phyloP scores from a whole-genome alignment of 2,329 filamentous ascomycete genomes.

The Botrytis tulipae region DNA sequence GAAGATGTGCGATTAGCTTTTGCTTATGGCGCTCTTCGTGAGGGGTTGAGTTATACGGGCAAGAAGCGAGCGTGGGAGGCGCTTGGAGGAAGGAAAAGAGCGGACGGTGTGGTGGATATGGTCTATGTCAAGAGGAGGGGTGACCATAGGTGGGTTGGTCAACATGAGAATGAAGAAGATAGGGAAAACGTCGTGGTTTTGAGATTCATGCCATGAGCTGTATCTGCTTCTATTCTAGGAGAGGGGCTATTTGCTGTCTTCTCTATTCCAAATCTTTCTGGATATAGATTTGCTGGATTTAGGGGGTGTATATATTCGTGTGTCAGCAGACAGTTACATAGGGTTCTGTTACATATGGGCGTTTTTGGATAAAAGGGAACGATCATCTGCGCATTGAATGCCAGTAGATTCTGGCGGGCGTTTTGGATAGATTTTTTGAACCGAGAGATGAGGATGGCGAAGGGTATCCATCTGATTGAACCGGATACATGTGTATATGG shows the following conservation, averaged over 20 bases:
- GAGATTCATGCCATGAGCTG: conserved; percentile 7
- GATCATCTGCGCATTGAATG: background rate
- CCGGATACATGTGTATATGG: background rate
- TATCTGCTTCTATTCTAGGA: background rate
- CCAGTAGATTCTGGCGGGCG: background rate
- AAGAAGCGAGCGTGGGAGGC: conserved; percentile 54
- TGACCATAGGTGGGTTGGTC: conserved; percentile 51
- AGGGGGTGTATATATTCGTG: background rate
- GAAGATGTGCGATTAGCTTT: conserved; percentile 38
- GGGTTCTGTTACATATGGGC: background rate
- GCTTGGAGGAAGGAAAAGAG: conserved; percentile 48
- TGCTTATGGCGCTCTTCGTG: conserved; percentile 49
- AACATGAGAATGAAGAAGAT: conserved; percentile 26
- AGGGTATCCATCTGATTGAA: background rate
- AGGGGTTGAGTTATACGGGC: conserved; percentile 47
- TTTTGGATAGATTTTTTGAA: background rate
- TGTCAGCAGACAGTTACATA: background rate
- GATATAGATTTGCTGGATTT: background rate
- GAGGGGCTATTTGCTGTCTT: no score
- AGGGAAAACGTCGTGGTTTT: conserved; percentile 35
- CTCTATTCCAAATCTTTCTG: background rate
- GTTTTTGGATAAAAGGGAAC: background rate
- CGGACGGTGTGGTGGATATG: conserved; percentile 52
- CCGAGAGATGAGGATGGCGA: background rate
- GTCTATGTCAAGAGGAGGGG: conserved; percentile 52